These are phyloP conservation scores for Colletotrichum liaoningense DNA, from an alignment of 2,329 filamentous ascomycete genomes.

Conservation along the genomic window DNA sequence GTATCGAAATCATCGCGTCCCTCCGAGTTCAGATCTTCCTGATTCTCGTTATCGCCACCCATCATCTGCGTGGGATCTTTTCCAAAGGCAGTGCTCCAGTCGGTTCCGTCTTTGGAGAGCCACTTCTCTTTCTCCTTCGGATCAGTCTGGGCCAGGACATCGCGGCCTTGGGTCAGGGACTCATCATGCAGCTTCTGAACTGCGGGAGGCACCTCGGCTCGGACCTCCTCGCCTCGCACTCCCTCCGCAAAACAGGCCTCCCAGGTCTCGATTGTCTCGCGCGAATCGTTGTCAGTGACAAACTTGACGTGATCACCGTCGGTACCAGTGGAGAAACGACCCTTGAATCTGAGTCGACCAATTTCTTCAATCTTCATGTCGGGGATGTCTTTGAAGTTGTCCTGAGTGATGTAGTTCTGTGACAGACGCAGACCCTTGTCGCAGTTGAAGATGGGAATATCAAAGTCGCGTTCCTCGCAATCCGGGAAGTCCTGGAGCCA, in stretches of 20 bases:
- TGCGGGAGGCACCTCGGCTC: constrained; percentile 77
- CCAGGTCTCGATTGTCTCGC: constrained; percentile 96
- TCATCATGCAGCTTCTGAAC: constrained; percentile 84
- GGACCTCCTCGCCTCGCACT: constrained; percentile 78
- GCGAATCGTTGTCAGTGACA: constrained; percentile 85
- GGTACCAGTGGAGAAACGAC: constrained; percentile 88
- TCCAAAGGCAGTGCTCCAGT: constrained; percentile 90
- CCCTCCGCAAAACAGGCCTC: constrained; percentile 92
- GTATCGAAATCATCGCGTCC: constrained; percentile 54
- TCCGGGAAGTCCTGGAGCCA: constrained; percentile 91
- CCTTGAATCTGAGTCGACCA: constrained; percentile 83
- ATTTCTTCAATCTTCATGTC: constrained; percentile 83
- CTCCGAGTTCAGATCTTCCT: constrained; percentile 48
- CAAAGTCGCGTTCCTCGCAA: constrained; percentile 79
- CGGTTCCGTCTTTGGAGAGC: constrained; percentile 82
- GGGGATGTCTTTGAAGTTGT: constrained; percentile 76
- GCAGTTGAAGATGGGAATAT: constrained; percentile 92
- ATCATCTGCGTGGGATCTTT: constrained; percentile 72
- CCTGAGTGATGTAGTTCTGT: constrained; percentile 91
- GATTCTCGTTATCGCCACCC: constrained; percentile 45
- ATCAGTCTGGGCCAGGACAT: constrained; percentile 79
- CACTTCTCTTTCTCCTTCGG: constrained; percentile 81
- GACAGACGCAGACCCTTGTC: constrained; percentile 79
- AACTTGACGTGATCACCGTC: constrained; percentile 88
- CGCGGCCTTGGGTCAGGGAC: constrained; percentile 81